Percentiles rank a stretch among this genome's conserved stretches.
phyloP scores from a whole-genome alignment of 1,139 yeast genomes.

The Maudiozyma humilis region DNA sequence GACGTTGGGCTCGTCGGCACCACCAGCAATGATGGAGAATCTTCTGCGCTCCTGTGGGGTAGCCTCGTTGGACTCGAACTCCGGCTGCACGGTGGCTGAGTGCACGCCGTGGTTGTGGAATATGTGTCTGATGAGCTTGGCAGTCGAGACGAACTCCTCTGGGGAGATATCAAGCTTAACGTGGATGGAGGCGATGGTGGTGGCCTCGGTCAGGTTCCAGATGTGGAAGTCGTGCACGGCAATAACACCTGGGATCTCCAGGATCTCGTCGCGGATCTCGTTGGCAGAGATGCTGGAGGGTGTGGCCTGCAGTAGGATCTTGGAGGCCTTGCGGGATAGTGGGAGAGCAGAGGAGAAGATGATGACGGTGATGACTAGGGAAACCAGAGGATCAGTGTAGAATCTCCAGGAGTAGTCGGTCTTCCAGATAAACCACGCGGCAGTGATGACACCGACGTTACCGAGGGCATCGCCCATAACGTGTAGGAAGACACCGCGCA shows the following conservation, averaged over 20 bases:
- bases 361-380: constrained; percentile 75
- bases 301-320: constrained; percentile 85
- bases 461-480: constrained; percentile 96
- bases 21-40: constrained; percentile 34
- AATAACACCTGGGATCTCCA: constrained; percentile 60
- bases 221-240: constrained; percentile 93
- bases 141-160: constrained; percentile 61
- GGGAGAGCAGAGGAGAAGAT: constrained; percentile 91
- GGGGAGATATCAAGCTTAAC: constrained; percentile 61
- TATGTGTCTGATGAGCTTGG: constrained; percentile 67
- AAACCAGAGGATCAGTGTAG: constrained; percentile 78
- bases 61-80: constrained; percentile 39
- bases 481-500: constrained; percentile 95
- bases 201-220: constrained; percentile 89
- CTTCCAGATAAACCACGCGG: constrained; percentile 91
- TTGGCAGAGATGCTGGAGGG: constrained; percentile 76
- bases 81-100: constrained; percentile 94
- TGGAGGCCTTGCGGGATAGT: constrained; percentile 75
- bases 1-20: constrained; percentile 16
- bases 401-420: constrained; percentile 83
- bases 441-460: constrained; percentile 81
- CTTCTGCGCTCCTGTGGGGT: constrained; percentile 29
- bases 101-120: constrained; percentile 82
- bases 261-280: constrained; percentile 59
- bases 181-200: constrained; percentile 82